A percentile compares a stretch with the other conserved stretches of the same genome.
Conservation (phyloP, 2,329 filamentous ascomycete species). For the Lizonia empirigonia region DNA sequence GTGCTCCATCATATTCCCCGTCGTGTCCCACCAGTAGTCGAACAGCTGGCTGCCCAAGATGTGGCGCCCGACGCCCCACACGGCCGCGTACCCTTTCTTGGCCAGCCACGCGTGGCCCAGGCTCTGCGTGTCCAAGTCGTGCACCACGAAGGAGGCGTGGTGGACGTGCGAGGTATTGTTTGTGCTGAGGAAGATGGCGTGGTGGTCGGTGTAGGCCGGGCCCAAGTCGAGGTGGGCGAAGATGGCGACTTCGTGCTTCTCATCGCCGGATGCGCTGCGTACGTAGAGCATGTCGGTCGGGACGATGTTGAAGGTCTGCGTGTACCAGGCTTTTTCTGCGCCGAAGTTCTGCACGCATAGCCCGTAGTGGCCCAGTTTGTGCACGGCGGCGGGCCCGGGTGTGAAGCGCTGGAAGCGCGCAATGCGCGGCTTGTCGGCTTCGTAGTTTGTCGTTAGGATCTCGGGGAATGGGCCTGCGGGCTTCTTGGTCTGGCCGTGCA, state of each 20-base stretch:
- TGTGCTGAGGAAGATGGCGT: constrained; percentile 58
- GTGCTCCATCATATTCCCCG: constrained; percentile 69
- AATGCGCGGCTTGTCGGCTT: constrained; percentile 51
- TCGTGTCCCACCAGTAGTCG: constrained; percentile 73
- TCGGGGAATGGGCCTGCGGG: constrained; percentile 55
- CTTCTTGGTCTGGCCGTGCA: constrained; percentile 59
- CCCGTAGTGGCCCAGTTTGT: constrained; percentile 59
- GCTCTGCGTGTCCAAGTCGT: constrained; percentile 71
- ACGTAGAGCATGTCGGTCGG: constrained; percentile 55
- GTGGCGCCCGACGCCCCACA: constrained; percentile 75
- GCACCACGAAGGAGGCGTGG: constrained; percentile 72
- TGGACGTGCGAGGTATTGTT: constrained; percentile 61
- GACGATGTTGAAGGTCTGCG: constrained; percentile 54
- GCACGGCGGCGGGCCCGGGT: constrained; percentile 56
- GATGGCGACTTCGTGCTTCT: constrained; percentile 49
- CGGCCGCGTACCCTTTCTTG: constrained; percentile 65
- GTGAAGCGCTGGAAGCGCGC: constrained; percentile 61
- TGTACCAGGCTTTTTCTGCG: constrained; percentile 52
- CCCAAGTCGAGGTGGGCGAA: constrained; percentile 64
- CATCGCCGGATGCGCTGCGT: constrained; percentile 7
- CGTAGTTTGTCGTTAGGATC: constrained; percentile 55
- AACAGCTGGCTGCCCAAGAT: constrained; percentile 74
- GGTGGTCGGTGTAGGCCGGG: constrained; percentile 58
- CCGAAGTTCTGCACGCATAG: constrained; percentile 49
- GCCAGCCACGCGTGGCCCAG: constrained; percentile 73